These are phyloP conservation scores for Zopfia rhizophila DNA, from an alignment of 2,329 filamentous ascomycete genomes.

Conservation along the genomic window DNA sequence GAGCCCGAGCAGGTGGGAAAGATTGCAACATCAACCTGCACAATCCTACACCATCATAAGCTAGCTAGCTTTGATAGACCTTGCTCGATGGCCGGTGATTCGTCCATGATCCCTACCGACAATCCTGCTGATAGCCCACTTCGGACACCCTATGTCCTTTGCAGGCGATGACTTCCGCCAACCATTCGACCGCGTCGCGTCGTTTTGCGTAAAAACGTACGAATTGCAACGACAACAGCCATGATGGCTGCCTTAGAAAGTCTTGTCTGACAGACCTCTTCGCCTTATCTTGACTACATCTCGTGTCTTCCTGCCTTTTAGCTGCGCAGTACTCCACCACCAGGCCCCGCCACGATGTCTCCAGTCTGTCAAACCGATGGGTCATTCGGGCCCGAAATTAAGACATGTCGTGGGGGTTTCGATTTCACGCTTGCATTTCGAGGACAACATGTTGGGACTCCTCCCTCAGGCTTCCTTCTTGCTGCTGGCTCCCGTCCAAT, in stretches of 20 bases:
- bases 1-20: too few relatives aligned
- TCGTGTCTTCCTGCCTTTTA: constrained; percentile 10
- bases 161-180: too few relatives aligned
- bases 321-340: too few relatives aligned
- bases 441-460: constrained; percentile 38
- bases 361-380: constrained; percentile 30
- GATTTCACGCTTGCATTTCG: constrained; percentile 41
- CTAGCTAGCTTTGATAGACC: too few relatives aligned
- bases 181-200: constrained; percentile 2
- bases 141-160: too few relatives aligned
- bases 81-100: too few relatives aligned
- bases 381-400: constrained; percentile 32
- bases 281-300: constrained; percentile 23
- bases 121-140: too few relatives aligned
- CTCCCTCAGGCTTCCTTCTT: constrained; percentile 36
- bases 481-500: constrained; percentile 36
- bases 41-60: too few relatives aligned
- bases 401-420: constrained; percentile 36
- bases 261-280: constrained; percentile 14
- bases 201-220: constrained; percentile 1
- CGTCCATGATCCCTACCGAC: too few relatives aligned
- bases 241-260: constrained; percentile 2
- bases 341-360: constrained; percentile 19
- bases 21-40: too few relatives aligned
- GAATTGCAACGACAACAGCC: constrained; percentile 2